phyloP scores from a whole-genome alignment of 495 filamentous ascomycete species.

The Pseudomonodictys pantanalensis region DNA sequence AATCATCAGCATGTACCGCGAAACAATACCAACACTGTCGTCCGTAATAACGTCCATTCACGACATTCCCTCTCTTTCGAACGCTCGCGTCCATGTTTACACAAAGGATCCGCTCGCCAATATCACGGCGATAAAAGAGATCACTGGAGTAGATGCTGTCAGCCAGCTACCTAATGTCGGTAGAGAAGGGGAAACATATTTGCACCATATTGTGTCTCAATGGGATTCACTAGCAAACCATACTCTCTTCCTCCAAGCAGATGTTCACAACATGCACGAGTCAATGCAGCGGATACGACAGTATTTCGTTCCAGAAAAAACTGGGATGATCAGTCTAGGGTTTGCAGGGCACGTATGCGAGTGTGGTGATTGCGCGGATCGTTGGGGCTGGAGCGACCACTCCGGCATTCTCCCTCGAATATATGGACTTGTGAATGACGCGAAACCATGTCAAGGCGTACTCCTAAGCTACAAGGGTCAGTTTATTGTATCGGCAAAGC shows the following conservation, averaged over 20 bases:
- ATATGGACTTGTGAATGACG: conserved; percentile 25
- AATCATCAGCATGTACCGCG: conserved; percentile 43
- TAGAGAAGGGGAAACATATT: conserved; percentile 49
- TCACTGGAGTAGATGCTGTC: conserved; percentile 37
- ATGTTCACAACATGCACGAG: conserved; percentile 41
- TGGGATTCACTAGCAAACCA: conserved; percentile 47
- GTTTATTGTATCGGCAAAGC: conserved; percentile 45
- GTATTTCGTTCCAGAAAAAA: conserved; percentile 37
- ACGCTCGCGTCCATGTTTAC: conserved; percentile 40
- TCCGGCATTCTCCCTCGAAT: conserved; percentile 37
- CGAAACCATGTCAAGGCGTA: conserved; percentile 23
- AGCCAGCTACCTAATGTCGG: conserved; percentile 42
- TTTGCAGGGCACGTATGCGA: conserved; percentile 38
- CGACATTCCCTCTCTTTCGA: conserved; percentile 7
- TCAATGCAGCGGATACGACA: conserved; percentile 41
- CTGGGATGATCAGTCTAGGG: conserved; percentile 46
- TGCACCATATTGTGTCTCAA: conserved; percentile 43
- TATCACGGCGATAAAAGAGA: conserved; percentile 23
- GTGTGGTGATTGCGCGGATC: conserved; percentile 41
- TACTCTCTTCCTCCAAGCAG: conserved; percentile 50
- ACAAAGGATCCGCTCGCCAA: conserved; percentile 39
- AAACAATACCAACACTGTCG: conserved; percentile 25
- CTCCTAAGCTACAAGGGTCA: conserved; percentile 47
- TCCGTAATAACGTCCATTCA: conserved; percentile 33
- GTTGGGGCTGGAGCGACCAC: conserved; percentile 39